phyloP scores from a whole-genome alignment of 2,329 filamentous ascomycete genomes.

The Westerdykella sp. region DNA sequence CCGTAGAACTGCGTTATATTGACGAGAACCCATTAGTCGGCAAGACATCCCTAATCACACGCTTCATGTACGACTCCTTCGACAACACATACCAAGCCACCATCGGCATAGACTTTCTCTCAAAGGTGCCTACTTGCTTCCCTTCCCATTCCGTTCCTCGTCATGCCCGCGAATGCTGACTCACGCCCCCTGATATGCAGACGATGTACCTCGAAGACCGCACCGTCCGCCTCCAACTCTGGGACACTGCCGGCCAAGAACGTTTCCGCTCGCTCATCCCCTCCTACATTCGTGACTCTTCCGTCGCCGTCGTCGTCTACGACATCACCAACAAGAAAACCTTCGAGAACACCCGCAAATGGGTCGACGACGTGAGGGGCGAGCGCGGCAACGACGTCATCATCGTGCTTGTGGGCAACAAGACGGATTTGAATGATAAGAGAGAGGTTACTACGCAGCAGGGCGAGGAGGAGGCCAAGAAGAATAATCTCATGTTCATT shows the following conservation, averaged over 20 bases:
- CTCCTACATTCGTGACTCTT: constrained; percentile 96
- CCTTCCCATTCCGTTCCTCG: background rate
- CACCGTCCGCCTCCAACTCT: constrained; percentile 93
- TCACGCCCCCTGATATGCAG: constrained; percentile 38
- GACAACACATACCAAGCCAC: constrained; percentile 99
- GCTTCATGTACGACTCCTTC: constrained; percentile 99
- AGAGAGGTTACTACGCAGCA: constrained; percentile 93
- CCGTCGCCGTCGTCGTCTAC: constrained; percentile 96
- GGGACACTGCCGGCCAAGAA: constrained; percentile 98
- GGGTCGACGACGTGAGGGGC: constrained; percentile 96
- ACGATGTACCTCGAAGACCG: constrained; percentile 99
- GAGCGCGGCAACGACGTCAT: constrained; percentile 98
- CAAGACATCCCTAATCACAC: constrained; percentile 96
- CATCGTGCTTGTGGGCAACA: constrained; percentile 96
- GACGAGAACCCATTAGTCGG: constrained; percentile 58
- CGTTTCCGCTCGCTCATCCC: constrained; percentile 95
- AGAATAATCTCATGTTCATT: constrained; percentile 97
- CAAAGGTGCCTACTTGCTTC: constrained; percentile 59
- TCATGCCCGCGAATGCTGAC: background rate
- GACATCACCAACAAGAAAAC: constrained; percentile 97
- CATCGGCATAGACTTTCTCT: constrained; percentile 98
- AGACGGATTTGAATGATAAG: constrained; percentile 98
- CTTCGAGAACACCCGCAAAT: constrained; percentile 98
- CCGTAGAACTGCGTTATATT: constrained; percentile 1
- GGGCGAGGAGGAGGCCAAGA: constrained; percentile 96